Base-by-base conservation (phyloP, 2,329 filamentous ascomycete species). In the Emergomyces pasteurianus region DNA sequence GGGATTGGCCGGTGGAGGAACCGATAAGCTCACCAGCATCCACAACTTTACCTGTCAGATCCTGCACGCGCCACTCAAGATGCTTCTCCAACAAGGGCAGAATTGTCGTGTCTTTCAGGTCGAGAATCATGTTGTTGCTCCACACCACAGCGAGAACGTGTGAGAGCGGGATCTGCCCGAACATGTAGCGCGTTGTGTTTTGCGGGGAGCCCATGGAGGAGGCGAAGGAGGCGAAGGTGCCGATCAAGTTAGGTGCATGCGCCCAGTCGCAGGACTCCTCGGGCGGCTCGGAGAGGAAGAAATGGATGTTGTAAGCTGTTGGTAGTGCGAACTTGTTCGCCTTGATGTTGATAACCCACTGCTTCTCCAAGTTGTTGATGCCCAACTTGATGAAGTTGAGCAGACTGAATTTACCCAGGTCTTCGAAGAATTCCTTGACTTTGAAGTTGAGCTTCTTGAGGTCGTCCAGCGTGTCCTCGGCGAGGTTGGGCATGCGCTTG, bases 301-400 rank as follows among this genome's bases (percentile, higher is more conserved):
- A 76, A 68, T 86, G 83, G 23, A 92, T 76, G 59, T 78, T 79
- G 67, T 86, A 89, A 0, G 86, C 83, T 0, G 80, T 81, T 12
- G 80, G 77, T 9, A 88, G 72, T 2, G 83, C 83, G 61, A 83
- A 80, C 63, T 66, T 68, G 54, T 70, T 66, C 18, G 86, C 82
- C 18, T 78, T 76, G 52, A 92, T 79, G 67, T 88, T 89, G 65
- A 83, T 84, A 28, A 85, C 79, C 83, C 88, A 92, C 66, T 92
- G 69, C 58, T 58, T 69, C 55, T 65, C 62, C 62, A 67, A 65
- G 65, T 69, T 71, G 65, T 70, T 73, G 58, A 72, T 65, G 50
- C 66, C 65, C 3, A 67, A 60, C 42, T 62, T 54, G 21, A 61
- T 60, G 49, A 65, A 62, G 38, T 62, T 55, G 10, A 63, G 62